Evolutionary conservation across 257 asterid genomes (phyloP).

Genomic region (Solanum arcanum): DNA sequence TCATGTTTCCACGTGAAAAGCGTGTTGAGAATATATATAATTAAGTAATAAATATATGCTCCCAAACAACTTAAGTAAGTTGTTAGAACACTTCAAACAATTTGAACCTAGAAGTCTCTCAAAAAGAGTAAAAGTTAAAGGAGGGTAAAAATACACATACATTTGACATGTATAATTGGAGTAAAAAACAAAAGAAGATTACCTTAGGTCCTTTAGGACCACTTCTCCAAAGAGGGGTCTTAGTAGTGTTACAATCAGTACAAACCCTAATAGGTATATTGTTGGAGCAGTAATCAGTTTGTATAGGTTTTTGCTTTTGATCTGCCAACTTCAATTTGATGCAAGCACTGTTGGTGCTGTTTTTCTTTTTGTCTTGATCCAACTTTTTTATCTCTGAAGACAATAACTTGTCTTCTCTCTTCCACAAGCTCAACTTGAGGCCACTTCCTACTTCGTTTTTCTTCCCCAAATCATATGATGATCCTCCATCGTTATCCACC

Average conservation of each 20-base stretch:
- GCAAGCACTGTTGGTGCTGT: conserved; percentile 3
- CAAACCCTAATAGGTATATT: conserved; percentile 85
- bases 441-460: conserved; percentile 14
- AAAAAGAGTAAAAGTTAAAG: background rate
- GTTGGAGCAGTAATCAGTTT: conserved; percentile 39
- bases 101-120: background rate
- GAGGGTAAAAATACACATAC: background rate
- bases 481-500: conserved; percentile 13
- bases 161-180: background rate
- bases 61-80: background rate
- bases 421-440: conserved; percentile 39
- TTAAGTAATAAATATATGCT: no score
- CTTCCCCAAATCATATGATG: conserved; percentile 23
- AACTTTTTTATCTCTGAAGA: background rate
- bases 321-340: conserved; percentile 28
- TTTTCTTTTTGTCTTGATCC: background rate
- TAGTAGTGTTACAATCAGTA: conserved; percentile 84
- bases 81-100: background rate
- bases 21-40: background rate
- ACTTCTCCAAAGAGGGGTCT: conserved; percentile 98
- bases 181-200: background rate
- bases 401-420: conserved; percentile 6
- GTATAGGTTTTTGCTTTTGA: conserved; percentile 15
- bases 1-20: background rate
- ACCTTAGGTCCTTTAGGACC: conserved; percentile 99